These are phyloP conservation scores for Borovskyia barvae DNA, from an alignment of 208 protist genomes.

Conservation along the genomic window DNA sequence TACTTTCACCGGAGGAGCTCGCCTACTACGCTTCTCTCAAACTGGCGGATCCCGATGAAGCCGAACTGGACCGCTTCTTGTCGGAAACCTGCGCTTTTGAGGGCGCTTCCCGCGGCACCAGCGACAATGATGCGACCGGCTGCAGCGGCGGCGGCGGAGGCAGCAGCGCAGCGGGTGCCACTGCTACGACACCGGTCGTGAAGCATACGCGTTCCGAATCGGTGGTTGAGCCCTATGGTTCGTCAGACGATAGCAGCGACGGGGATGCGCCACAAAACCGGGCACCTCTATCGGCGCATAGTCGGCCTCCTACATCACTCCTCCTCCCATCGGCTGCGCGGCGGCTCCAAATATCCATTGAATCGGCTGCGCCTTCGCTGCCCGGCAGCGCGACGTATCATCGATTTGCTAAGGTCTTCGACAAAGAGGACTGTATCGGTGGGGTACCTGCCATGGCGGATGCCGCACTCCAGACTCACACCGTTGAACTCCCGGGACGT, in stretches of 20 bases:
- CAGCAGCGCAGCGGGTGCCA: too few relatives aligned
- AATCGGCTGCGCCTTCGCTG: not conserved
- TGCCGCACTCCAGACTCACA: slow-evolving; percentile 45
- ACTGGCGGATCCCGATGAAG: slow-evolving; percentile 40
- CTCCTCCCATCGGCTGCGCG: too few relatives aligned
- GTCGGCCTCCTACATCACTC: too few relatives aligned
- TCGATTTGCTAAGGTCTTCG: not conserved
- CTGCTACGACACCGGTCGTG: too few relatives aligned
- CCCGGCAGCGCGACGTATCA: not conserved
- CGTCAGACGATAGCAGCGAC: too few relatives aligned
- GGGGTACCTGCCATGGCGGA: slow-evolving; percentile 62
- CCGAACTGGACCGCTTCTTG: slow-evolving; percentile 16
- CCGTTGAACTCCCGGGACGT: slow-evolving; percentile 49
- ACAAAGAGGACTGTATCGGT: slow-evolving; percentile 37
- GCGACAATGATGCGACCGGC: too few relatives aligned
- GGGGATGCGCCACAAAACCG: not conserved
- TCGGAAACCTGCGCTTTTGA: not conserved
- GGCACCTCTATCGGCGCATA: not conserved
- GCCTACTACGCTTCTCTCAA: slow-evolving; percentile 39
- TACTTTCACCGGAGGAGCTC: slow-evolving; percentile 55
- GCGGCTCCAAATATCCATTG: too few relatives aligned
- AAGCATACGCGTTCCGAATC: too few relatives aligned
- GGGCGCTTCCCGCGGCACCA: too few relatives aligned
- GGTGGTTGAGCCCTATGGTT: too few relatives aligned
- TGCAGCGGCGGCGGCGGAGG: too few relatives aligned